A percentile compares a stretch with the other conserved stretches of the same genome.
These are phyloP conservation scores for Zelopaecilomyces penicillatus DNA, from an alignment of 2,329 filamentous ascomycete genomes.

Conservation along the genomic window DNA sequence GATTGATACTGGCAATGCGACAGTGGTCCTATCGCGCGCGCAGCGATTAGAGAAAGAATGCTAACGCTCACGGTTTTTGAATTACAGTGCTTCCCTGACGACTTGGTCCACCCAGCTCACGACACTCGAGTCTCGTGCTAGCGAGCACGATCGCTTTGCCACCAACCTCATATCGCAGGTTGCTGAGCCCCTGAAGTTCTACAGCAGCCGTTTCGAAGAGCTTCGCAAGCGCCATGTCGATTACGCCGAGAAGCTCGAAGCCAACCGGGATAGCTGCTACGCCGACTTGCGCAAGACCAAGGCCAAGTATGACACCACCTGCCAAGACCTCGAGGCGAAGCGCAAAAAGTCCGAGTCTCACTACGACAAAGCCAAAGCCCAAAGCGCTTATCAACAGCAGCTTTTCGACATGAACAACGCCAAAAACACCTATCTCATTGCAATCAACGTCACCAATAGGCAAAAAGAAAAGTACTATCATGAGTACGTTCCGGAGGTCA, in stretches of 20 bases:
- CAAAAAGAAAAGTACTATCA: constrained; percentile 97
- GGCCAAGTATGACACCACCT: constrained; percentile 83
- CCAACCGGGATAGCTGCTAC: constrained; percentile 79
- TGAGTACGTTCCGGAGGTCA: constrained; percentile 86
- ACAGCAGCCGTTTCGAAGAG: constrained; percentile 74
- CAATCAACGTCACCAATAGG: constrained; percentile 94
- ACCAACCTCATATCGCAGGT: constrained; percentile 71
- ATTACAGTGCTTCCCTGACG: constrained; percentile 73
- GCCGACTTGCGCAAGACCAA: constrained; percentile 83
- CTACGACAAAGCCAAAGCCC: constrained; percentile 91
- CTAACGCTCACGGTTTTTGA: constrained; percentile 1
- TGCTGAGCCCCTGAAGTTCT: constrained; percentile 75
- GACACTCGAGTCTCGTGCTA: constrained; percentile 78
- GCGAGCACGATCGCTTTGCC: constrained; percentile 80
- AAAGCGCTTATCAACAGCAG: constrained; percentile 86
- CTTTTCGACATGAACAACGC: constrained; percentile 91
- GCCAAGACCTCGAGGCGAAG: constrained; percentile 88
- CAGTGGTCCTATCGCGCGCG: too few relatives aligned
- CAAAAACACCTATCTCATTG: constrained; percentile 96
- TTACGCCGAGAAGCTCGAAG: constrained; percentile 80
- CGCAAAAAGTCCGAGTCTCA: constrained; percentile 91
- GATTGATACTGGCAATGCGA: too few relatives aligned
- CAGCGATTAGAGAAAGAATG: background rate
- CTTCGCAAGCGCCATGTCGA: constrained; percentile 85
- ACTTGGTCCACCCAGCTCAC: constrained; percentile 94